Conservation (phyloP, 2,329 filamentous ascomycete species). For the Colletotrichum paranaense region DNA sequence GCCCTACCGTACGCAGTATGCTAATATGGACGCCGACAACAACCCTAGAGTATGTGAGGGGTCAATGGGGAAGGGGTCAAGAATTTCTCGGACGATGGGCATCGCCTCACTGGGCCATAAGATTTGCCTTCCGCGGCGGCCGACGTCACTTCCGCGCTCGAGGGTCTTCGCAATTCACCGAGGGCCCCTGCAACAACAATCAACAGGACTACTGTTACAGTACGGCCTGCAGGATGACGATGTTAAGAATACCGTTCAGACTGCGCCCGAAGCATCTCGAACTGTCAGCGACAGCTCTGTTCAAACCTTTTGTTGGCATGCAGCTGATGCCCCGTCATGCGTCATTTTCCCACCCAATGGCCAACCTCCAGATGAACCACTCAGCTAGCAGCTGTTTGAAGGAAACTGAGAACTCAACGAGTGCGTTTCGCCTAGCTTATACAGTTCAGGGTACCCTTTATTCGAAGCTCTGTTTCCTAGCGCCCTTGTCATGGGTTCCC, state of each 20-base stretch:
- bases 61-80: background rate
- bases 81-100: background rate
- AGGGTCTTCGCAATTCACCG: slow-evolving; percentile 12
- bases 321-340: background rate
- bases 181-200: background rate
- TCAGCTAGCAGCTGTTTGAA: background rate
- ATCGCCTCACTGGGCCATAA: slow-evolving; percentile 19
- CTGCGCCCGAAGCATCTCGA: background rate
- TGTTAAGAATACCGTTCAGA: background rate
- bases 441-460: background rate
- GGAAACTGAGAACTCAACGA: background rate
- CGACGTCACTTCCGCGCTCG: slow-evolving; percentile 27
- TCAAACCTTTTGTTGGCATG: background rate
- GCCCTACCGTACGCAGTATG: background rate
- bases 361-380: slow-evolving; percentile 25
- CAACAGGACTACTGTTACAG: background rate
- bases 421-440: background rate
- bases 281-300: background rate
- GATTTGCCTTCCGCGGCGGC: slow-evolving; percentile 9
- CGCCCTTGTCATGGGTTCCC: slow-evolving; percentile 5
- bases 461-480: background rate
- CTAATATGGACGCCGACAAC: background rate
- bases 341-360: background rate
- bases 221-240: slow-evolving; percentile 15
- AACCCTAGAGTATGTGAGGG: slow-evolving; percentile 1